Conservation (phyloP, 345 rosid species). For the Syzygium grande region DNA sequence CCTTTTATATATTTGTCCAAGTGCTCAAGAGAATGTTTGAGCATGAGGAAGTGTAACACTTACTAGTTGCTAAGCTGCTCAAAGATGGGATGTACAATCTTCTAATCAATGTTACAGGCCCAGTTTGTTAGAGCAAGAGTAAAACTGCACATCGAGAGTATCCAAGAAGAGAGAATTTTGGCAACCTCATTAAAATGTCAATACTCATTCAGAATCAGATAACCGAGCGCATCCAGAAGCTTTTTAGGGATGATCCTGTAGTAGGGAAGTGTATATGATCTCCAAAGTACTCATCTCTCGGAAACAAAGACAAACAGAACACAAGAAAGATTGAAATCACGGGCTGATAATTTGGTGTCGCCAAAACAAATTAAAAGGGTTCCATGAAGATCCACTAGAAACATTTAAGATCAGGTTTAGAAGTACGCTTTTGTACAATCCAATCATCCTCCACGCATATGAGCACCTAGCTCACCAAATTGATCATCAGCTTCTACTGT, state of each 20-base stretch:
- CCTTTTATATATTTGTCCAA: neutral
- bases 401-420: neutral
- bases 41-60: neutral
- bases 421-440: neutral
- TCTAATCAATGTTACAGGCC: neutral
- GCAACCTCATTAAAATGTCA: neutral
- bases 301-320: neutral
- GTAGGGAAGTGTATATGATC: neutral
- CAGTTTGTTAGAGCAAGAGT: neutral
- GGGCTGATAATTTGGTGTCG: neutral
- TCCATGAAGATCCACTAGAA: neutral
- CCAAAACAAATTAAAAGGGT: neutral
- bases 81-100: neutral
- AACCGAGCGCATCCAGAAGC: neutral
- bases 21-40: neutral
- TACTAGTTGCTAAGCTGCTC: neutral
- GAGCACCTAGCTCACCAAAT: constrained; percentile 98
- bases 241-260: neutral
- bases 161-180: neutral
- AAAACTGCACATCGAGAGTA: neutral
- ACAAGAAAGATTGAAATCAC: neutral
- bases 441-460: constrained; percentile 84
- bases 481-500: constrained; percentile 97
- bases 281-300: neutral
- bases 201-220: neutral